phyloP scores from a whole-genome alignment of 2,329 filamentous ascomycete genomes.

The Apiospora sp. region DNA sequence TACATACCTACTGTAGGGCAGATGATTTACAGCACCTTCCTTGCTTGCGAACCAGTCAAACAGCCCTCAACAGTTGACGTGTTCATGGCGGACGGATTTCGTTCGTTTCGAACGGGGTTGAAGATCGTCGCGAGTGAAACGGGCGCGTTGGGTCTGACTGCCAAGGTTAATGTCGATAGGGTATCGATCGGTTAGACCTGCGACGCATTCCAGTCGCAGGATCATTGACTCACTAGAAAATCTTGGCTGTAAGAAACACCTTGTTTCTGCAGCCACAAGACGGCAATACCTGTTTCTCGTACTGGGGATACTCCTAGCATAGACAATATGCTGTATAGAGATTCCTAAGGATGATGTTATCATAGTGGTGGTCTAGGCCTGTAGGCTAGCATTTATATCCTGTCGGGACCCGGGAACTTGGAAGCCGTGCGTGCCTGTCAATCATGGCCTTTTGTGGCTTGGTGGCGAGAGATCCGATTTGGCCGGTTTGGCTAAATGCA shows the following conservation, averaged over 20 bases:
- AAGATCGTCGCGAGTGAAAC: constrained; percentile 13
- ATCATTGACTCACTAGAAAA: neutral
- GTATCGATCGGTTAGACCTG: neutral
- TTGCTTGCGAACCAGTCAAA: neutral
- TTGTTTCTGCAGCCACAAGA: neutral
- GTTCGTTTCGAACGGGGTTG: constrained; percentile 6
- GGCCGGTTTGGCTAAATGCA: neutral
- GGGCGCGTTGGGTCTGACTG: neutral
- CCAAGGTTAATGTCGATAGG: constrained; percentile 1
- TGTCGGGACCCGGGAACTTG: neutral
- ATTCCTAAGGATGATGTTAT: neutral
- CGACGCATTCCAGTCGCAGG: constrained; percentile 10
- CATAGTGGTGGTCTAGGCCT: neutral
- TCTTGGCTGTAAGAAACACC: neutral
- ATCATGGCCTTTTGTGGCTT: constrained; percentile 6
- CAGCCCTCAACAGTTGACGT: neutral
- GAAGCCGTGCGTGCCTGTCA: neutral
- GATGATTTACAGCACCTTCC: neutral
- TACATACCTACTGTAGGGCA: neutral
- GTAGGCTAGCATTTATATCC: neutral
- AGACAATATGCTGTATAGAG: neutral
- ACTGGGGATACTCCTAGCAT: neutral
- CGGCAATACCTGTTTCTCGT: neutral
- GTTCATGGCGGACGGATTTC: neutral
- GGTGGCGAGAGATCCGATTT: neutral